Conservation (phyloP, 169 alveolate species). For the Plasmodium knowlesi region DNA sequence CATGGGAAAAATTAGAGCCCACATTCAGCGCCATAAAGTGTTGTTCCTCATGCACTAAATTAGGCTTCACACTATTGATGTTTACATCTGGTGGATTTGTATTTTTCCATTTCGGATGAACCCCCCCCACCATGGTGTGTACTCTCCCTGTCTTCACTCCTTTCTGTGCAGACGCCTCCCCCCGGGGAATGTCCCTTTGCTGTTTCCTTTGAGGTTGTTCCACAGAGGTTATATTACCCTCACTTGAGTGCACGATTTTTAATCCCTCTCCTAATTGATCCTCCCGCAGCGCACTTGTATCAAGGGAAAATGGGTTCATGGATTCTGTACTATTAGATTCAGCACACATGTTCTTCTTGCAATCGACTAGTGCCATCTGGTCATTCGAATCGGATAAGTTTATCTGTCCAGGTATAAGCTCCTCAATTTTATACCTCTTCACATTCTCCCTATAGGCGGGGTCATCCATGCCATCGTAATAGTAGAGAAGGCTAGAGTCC, state of each 20-base stretch:
- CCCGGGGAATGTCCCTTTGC: neutral
- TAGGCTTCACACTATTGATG: constrained; percentile 9
- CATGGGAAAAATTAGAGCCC: constrained; percentile 6
- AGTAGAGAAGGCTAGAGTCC: constrained; percentile 1
- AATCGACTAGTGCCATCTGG: neutral
- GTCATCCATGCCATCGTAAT: constrained; percentile 1
- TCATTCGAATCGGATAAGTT: neutral
- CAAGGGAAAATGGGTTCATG: neutral
- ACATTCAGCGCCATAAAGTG: constrained; percentile 8
- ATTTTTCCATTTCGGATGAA: neutral
- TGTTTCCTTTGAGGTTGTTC: too few species aligned
- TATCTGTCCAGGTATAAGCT: neutral
- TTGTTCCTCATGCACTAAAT: constrained; percentile 37
- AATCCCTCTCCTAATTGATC: neutral
- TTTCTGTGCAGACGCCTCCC: neutral
- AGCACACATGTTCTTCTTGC: neutral
- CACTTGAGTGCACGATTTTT: too few species aligned
- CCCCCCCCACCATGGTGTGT: neutral
- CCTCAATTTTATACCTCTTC: neutral
- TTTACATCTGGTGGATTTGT: neutral
- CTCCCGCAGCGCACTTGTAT: neutral
- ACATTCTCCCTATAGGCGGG: neutral
- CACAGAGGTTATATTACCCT: too few species aligned
- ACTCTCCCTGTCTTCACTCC: neutral
- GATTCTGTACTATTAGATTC: neutral